Conservation (phyloP, 495 filamentous ascomycete species). For the Podospora conica region DNA sequence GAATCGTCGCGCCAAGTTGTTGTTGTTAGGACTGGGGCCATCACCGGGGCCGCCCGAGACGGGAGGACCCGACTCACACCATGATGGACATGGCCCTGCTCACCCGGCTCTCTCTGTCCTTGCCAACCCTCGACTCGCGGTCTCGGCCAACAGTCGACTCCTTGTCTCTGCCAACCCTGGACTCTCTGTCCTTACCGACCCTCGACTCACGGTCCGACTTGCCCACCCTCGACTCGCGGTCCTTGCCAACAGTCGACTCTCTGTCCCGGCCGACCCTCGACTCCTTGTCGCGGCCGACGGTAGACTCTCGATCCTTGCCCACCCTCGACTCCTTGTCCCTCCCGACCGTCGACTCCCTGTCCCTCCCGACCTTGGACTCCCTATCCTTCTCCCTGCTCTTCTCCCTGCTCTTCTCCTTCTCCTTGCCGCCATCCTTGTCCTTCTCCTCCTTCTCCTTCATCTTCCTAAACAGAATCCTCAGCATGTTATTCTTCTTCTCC, state of each 20-base stretch:
- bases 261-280: neutral
- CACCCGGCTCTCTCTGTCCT: neutral
- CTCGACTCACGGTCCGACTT: neutral
- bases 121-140: neutral
- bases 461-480: conserved; percentile 46
- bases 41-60: too few relatives aligned
- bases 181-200: neutral
- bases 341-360: neutral
- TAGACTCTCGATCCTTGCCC: neutral
- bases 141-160: neutral
- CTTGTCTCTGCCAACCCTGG: neutral
- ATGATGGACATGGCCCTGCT: conserved; percentile 5
- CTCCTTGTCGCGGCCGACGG: neutral
- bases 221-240: neutral
- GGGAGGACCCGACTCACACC: neutral
- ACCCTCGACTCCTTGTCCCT: neutral
- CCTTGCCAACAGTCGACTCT: neutral
- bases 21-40: too few relatives aligned
- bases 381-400: neutral
- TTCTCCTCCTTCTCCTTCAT: conserved; percentile 39
- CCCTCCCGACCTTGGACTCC: neutral
- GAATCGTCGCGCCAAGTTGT: neutral
- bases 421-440: conserved; percentile 4
- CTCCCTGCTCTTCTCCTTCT: neutral
- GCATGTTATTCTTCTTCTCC: conserved; percentile 45